Percentiles rank a stretch among this genome's conserved stretches.
Conservation (phyloP, 441 rosid species). For the Pelargonium cotyledonis region DNA sequence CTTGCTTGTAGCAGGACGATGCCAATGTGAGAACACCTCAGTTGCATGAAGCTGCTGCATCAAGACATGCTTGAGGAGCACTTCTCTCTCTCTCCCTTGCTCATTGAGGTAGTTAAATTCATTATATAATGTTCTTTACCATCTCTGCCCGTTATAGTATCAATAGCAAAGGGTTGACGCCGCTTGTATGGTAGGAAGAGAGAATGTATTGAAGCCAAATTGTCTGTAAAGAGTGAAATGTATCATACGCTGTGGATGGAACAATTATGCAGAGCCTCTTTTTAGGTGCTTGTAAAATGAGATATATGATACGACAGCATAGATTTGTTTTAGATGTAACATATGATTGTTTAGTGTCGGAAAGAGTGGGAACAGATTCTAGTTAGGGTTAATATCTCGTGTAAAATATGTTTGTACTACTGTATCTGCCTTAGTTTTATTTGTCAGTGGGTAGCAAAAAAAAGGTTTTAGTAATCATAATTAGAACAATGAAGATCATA, state of each 20-base stretch:
- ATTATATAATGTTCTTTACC: too few species aligned
- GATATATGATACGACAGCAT: slow-evolving; percentile 15
- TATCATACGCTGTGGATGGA: slow-evolving; percentile 16
- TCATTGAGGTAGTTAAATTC: too few species aligned
- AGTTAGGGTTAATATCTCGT: not conserved
- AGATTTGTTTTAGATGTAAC: not conserved
- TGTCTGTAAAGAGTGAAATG: slow-evolving; percentile 25
- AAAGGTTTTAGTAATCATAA: too few species aligned
- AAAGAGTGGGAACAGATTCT: not conserved
- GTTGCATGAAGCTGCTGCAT: slow-evolving; percentile 54
- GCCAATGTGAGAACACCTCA: slow-evolving; percentile 70
- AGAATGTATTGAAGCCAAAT: not conserved
- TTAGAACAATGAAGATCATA: too few species aligned
- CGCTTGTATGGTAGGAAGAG: slow-evolving; percentile 8
- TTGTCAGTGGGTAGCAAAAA: too few species aligned
- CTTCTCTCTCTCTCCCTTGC: too few species aligned
- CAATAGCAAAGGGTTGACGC: slow-evolving; percentile 2
- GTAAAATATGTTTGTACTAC: not conserved
- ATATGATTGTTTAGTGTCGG: too few species aligned
- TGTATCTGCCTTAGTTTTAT: not conserved
- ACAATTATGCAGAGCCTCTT: not conserved
- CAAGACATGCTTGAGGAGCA: slow-evolving; percentile 50
- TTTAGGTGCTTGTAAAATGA: slow-evolving; percentile 24
- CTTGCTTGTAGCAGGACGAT: slow-evolving; percentile 48
- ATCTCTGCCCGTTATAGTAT: too few species aligned